Evolutionary conservation across 2,329 filamentous ascomycete genomes (phyloP).

Genomic region (Macrophomina pseudophaseolina): DNA sequence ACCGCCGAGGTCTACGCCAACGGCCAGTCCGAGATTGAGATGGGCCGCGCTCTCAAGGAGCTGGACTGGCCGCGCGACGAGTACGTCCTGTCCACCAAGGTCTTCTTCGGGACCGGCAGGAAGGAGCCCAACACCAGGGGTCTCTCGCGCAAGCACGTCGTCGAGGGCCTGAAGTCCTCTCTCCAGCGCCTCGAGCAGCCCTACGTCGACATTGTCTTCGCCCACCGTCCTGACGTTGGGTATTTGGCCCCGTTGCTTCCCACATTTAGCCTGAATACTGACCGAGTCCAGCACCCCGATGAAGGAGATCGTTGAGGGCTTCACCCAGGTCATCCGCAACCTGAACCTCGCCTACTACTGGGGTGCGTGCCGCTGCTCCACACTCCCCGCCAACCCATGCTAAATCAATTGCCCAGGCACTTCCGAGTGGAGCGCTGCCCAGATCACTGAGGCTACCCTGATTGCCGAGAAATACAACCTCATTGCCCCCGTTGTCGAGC

Average conservation of each 20-base stretch:
- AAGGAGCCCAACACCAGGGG: conserved; percentile 63
- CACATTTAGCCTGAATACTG: not conserved
- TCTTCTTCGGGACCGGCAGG: conserved; percentile 62
- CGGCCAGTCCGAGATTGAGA: conserved; percentile 67
- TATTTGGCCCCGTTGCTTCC: conserved; percentile 30
- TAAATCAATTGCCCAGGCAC: conserved; percentile 41
- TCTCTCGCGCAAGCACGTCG: conserved; percentile 50
- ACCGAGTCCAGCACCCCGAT: conserved; percentile 56
- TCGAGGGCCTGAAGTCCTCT: conserved; percentile 64
- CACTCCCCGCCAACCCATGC: not conserved
- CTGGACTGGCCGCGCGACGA: conserved; percentile 55
- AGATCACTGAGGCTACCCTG: conserved; percentile 64
- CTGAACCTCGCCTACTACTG: conserved; percentile 68
- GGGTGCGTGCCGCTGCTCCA: conserved; percentile 44
- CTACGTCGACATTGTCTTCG: conserved; percentile 71
- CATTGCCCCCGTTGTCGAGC: conserved; percentile 60
- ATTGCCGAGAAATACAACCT: conserved; percentile 67
- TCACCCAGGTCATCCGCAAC: conserved; percentile 58
- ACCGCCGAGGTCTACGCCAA: conserved; percentile 60
- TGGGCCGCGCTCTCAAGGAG: conserved; percentile 56
- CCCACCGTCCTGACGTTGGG: conserved; percentile 63
- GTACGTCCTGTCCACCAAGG: conserved; percentile 46
- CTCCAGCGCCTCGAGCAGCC: conserved; percentile 64
- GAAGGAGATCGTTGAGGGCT: conserved; percentile 65
- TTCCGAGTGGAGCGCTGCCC: conserved; percentile 63